Conservation (phyloP, 1,284 basidiomycete genomes). For the Takashimella tepidaria region DNA sequence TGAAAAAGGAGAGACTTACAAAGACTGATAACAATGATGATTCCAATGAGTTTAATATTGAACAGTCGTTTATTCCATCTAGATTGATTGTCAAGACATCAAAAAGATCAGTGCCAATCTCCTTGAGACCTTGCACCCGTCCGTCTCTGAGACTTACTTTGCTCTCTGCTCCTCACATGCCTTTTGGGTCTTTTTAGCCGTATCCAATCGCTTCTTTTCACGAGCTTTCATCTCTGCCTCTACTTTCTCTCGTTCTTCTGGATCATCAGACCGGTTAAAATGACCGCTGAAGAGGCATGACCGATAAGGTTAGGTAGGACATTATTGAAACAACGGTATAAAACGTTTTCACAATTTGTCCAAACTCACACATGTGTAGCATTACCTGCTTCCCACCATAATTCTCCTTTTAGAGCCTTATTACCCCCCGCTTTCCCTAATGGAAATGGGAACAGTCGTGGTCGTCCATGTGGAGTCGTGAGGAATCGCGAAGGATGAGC, state of each 20-base stretch:
- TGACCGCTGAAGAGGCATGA: slow-evolving; percentile 25
- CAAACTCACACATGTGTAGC: slow-evolving; percentile 32
- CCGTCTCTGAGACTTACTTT: slow-evolving; percentile 14
- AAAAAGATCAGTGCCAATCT: background rate
- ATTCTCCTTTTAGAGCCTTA: slow-evolving; percentile 16
- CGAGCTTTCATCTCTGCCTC: slow-evolving; percentile 24
- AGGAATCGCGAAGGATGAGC: slow-evolving; percentile 34
- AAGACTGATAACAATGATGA: slow-evolving; percentile 28
- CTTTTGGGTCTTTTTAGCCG: slow-evolving; percentile 22
- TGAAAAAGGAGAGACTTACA: slow-evolving; percentile 17
- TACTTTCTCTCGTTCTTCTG: slow-evolving; percentile 18
- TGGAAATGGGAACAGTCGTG: slow-evolving; percentile 36
- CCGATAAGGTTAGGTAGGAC: too few species aligned
- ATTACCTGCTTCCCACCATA: slow-evolving; percentile 42
- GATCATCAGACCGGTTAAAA: slow-evolving; percentile 30
- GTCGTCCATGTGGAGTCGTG: slow-evolving; percentile 35
- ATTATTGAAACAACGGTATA: background rate
- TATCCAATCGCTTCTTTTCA: slow-evolving; percentile 15
- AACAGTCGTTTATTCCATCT: slow-evolving; percentile 31
- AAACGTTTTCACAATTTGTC: background rate
- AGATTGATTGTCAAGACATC: background rate
- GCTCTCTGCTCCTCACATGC: slow-evolving; percentile 14
- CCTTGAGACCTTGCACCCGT: background rate
- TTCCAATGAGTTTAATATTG: slow-evolving; percentile 29
- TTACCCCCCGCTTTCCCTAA: slow-evolving; percentile 31